A percentile compares a stretch with the other conserved stretches of the same genome.
Conservation (phyloP, 1,139 yeast species). For the Saccharomyces hybrid region DNA sequence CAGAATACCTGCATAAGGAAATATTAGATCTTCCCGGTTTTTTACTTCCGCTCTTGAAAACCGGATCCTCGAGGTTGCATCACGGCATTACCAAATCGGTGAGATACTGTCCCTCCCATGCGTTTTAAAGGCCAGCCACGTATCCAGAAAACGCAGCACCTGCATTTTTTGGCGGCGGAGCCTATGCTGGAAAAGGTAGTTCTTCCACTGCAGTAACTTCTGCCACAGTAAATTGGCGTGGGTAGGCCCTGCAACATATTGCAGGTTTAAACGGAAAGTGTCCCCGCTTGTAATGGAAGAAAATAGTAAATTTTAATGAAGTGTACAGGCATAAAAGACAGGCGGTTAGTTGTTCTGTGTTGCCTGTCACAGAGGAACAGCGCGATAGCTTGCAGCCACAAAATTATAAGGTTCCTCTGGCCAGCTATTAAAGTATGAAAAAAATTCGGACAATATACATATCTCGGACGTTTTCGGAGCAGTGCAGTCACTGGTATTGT, state of each 20-base stretch:
- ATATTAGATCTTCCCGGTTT: not conserved
- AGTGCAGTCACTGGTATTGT: not conserved
- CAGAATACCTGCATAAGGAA: constrained; percentile 1
- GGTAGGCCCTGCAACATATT: not conserved
- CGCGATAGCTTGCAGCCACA: not conserved
- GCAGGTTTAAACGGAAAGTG: not conserved
- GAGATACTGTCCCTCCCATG: not conserved
- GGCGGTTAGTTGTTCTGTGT: not conserved
- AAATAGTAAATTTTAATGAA: not conserved
- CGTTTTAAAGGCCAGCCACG: not conserved
- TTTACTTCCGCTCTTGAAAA: not conserved
- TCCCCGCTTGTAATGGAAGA: not conserved
- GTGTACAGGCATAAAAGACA: not conserved
- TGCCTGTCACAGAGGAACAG: not conserved
- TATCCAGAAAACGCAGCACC: not conserved
- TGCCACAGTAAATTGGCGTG: not conserved
- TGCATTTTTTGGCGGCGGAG: not conserved
- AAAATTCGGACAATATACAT: not conserved
- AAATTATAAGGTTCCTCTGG: not conserved
- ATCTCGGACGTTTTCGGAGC: not conserved
- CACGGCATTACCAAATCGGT: not conserved
- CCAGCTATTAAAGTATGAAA: not conserved
- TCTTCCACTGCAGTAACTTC: not conserved
- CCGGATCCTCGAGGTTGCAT: not conserved
- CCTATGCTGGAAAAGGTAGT: not conserved